Evolutionary conservation across 306 rosid species (phyloP), one percentile per base, ranked within the genome.

Genomic region (Pyrus betulifolia): DNA sequence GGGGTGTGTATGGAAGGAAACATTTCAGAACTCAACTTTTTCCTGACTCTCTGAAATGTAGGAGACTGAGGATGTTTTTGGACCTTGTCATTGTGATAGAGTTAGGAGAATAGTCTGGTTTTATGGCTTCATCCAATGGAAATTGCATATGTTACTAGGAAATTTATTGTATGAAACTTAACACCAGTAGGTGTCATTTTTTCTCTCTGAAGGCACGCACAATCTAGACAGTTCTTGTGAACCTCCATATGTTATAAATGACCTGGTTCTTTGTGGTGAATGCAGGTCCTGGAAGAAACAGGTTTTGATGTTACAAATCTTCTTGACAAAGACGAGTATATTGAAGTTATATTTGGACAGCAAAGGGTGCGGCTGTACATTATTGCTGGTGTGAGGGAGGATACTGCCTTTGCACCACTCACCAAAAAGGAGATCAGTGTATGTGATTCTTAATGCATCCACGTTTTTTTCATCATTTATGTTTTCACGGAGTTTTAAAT

Each of bases 391-490:
- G 97, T 95, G 78, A 92, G 90, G 85, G 97, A 92, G 79, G 93
- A 92, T 75, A 87, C 97, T 51, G 81, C 91, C 54, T 95, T 95
- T 90, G 97, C 97, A 31, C 97, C 98, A 38, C 98, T 74, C 42
- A 95, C 98, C 77, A 95, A 95, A 83, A 95, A 95, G 86, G 98
- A 95, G 88, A 95, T 95, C 91, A 95, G 98, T 77, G 98, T 95
- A 92, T 74, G 98, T 76, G 69, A 68, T 83, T 77, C 68, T 69
- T 76, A 55, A 4, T 30, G 51, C 25, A 23, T 49, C 25, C 73
- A 54, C 11, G 33, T 58, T 64, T 27, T 27, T 70, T 77, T 6
- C 46, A 5, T 58, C 28, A 64, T 31, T 69, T 70, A 55, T 18
- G 45, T 75, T 71, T 61, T 6, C 35, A 27, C 49, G 30, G 54